Percentiles rank a stretch among this genome's conserved stretches.
phyloP scores from a whole-genome alignment of 2,329 filamentous ascomycete genomes.

The Beauveria sp. region DNA sequence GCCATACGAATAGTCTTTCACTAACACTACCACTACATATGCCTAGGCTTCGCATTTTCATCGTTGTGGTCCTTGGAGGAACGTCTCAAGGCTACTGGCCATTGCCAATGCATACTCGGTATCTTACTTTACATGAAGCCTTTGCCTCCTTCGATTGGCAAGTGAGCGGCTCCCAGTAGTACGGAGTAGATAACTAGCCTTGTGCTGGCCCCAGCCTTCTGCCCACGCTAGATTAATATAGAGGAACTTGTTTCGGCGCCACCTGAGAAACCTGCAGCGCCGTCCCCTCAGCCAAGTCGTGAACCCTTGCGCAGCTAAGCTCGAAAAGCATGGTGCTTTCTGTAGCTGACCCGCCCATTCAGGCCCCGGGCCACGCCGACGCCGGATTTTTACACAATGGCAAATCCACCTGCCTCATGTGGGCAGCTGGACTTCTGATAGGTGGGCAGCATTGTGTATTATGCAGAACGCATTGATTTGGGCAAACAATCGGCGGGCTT shows the following conservation, averaged over 20 bases:
- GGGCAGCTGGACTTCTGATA: slow-evolving; percentile 19
- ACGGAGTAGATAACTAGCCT: neutral
- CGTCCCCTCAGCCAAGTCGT: neutral
- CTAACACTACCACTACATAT: neutral
- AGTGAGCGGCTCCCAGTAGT: neutral
- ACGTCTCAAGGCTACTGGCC: neutral
- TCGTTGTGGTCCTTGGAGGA: neutral
- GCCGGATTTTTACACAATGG: neutral
- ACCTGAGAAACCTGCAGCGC: neutral
- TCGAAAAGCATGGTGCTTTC: slow-evolving; percentile 11
- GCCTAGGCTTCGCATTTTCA: neutral
- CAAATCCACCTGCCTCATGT: slow-evolving; percentile 22
- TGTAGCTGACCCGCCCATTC: slow-evolving; percentile 12
- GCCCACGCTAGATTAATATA: neutral
- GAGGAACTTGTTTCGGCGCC: neutral
- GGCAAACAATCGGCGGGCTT: neutral
- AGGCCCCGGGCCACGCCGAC: slow-evolving; percentile 7
- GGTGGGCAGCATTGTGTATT: slow-evolving; percentile 15
- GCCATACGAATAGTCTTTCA: neutral
- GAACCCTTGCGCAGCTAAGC: slow-evolving; percentile 5
- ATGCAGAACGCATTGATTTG: neutral
- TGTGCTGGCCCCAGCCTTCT: neutral
- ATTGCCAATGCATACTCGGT: neutral
- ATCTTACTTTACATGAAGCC: too few species aligned
- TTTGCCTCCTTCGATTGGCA: too few species aligned